A percentile compares a stretch with the other conserved stretches of the same genome.
Evolutionary conservation across 352 stramenopile species (phyloP).

Genomic region (Phytopythium delawarense): DNA sequence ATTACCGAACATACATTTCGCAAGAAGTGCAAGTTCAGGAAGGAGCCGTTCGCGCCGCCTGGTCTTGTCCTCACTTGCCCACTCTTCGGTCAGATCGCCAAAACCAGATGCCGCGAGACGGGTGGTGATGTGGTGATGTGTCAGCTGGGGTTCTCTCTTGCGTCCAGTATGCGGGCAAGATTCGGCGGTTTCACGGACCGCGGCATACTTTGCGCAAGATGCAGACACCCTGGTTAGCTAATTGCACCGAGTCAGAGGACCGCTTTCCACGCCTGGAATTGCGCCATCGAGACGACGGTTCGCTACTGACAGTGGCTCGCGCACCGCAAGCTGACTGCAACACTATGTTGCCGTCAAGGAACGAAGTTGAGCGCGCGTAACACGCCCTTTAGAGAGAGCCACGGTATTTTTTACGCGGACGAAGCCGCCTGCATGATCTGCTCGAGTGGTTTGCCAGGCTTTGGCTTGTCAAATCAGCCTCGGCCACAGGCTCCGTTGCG

Average conservation of each 20-base stretch:
- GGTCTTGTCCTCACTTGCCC: neutral
- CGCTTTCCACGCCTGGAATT: neutral
- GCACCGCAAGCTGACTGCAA: neutral
- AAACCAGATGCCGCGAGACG: neutral
- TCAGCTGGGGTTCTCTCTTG: neutral
- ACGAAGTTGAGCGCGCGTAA: neutral
- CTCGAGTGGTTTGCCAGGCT: no score
- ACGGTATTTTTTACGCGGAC: no score
- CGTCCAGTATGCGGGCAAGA: neutral
- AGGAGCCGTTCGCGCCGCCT: neutral
- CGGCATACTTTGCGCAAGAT: neutral
- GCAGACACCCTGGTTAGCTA: neutral
- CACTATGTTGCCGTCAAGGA: neutral
- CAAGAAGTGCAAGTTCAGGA: constrained; percentile 3
- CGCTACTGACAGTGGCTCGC: neutral
- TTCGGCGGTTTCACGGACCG: neutral
- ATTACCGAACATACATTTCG: neutral
- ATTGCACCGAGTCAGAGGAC: neutral
- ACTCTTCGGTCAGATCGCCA: neutral
- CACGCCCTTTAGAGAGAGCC: no score
- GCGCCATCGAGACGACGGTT: neutral
- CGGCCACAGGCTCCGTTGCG: neutral
- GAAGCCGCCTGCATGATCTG: no score
- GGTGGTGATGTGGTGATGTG: neutral
- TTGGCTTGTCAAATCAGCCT: no score